Percentiles rank a stretch among this genome's conserved stretches.
phyloP scores from a whole-genome alignment of 2,329 filamentous ascomycete species.

The Exserohilum rostratum region DNA sequence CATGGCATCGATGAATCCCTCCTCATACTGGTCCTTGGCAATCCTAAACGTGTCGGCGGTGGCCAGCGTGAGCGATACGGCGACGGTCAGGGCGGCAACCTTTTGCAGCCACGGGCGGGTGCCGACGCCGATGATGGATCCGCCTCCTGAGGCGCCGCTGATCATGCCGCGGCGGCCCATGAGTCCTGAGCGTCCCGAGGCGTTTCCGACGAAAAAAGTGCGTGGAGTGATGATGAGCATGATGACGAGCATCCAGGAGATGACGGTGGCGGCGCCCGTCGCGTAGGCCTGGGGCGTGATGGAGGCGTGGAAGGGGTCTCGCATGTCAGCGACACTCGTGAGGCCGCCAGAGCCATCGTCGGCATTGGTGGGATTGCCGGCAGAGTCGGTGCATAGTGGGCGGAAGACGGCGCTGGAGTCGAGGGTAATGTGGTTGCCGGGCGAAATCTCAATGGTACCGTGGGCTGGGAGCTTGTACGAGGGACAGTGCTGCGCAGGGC shows the following conservation, averaged over 20 bases:
- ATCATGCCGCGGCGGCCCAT: constrained; percentile 84
- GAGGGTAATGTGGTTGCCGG: constrained; percentile 64
- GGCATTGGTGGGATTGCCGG: constrained; percentile 40
- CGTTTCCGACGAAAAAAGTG: constrained; percentile 84
- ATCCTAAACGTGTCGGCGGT: constrained; percentile 89
- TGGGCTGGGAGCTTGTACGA: constrained; percentile 66
- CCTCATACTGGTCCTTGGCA: constrained; percentile 78
- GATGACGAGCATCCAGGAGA: constrained; percentile 89
- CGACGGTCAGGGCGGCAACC: constrained; percentile 67
- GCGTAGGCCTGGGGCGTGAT: constrained; percentile 93
- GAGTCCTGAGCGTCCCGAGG: constrained; percentile 70
- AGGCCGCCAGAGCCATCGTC: constrained; percentile 47
- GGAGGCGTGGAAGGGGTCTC: constrained; percentile 91
- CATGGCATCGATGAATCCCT: constrained; percentile 79
- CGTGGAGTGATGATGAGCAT: constrained; percentile 95
- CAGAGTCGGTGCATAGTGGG: constrained; percentile 58
- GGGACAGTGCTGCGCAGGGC: constrained; percentile 59
- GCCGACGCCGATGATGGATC: constrained; percentile 80
- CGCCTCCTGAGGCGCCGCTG: constrained; percentile 67
- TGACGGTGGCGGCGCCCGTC: constrained; percentile 86
- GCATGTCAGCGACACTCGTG: constrained; percentile 67
- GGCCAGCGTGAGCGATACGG: constrained; percentile 88
- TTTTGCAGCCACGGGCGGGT: constrained; percentile 91
- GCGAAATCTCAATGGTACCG: constrained; percentile 61
- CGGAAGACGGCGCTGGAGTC: constrained; percentile 65